Evolutionary conservation across 2,329 filamentous ascomycete species (phyloP), one percentile per base, ranked within the genome.

Genomic region (Magnaporthales sp.): DNA sequence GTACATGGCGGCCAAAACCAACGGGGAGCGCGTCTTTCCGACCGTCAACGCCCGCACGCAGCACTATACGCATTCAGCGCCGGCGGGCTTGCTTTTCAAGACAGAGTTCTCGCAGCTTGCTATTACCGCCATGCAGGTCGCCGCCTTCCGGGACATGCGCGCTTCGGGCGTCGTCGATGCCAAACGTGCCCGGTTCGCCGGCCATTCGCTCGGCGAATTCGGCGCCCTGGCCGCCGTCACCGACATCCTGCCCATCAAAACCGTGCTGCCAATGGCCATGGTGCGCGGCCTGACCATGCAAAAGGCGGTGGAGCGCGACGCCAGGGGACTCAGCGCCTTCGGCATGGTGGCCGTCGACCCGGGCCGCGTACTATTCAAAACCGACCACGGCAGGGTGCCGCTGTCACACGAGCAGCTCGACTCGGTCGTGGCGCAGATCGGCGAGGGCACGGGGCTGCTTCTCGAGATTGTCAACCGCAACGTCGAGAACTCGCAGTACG

Each of bases 61-160:
- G 19, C 73, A 70, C 1, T 74, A 75, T 67, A 76, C 73, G 1
- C 75, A 73, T 67, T 65, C 66, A 10, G 68, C 69, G 2, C 68
- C 72, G 4, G 31, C 64, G 7, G 75, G 76, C 10, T 67, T 77
- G 10, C 71, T 77, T 5, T 76, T 70, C 56, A 68, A 73, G 0
- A 77, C 76, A 15, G 74, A 77, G 66, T 77, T 77, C 66, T 71
- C 75, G 2, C 76, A 77, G 67, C 74, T 74, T 1, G 75, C 75
- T 4, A 66, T 77, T 11, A 71, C 70, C 1, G 63, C 77, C 4
- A 70, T 75, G 68, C 71, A 76, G 64, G 70, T 71, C 66, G 75
- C 76, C 1, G 68, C 62, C 4, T 73, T 73, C 61, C 68, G 71
- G 24, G 73, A 76, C 66, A 68, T 77, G 67, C 63, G 67, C 22